These are phyloP conservation scores for Trichoderma orchidacearum DNA, from an alignment of 495 filamentous ascomycete species.

Conservation along the genomic window DNA sequence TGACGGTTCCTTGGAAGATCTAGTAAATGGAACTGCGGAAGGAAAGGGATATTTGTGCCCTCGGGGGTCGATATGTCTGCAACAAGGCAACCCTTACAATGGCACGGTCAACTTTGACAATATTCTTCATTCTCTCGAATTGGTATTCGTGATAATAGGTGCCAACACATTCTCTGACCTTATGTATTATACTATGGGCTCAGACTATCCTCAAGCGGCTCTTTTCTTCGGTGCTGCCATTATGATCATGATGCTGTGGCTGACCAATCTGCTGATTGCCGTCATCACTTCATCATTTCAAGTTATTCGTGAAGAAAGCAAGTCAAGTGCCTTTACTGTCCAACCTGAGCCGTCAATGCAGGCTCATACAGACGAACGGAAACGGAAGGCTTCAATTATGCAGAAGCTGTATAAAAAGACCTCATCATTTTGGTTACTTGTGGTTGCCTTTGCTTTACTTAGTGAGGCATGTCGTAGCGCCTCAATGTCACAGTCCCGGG, in stretches of 20 bases:
- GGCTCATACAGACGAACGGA: conserved; percentile 28
- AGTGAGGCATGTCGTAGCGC: conserved; percentile 65
- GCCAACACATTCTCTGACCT: conserved; percentile 92
- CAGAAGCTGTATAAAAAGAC: conserved; percentile 62
- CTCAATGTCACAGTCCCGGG: conserved; percentile 45
- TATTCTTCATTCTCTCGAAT: conserved; percentile 74
- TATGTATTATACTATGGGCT: conserved; percentile 83
- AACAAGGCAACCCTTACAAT: conserved; percentile 67
- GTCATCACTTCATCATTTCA: conserved; percentile 99
- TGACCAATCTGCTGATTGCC: conserved; percentile 91
- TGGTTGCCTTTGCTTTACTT: conserved; percentile 67
- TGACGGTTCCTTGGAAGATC: conserved; percentile 15
- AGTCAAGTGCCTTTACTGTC: conserved; percentile 79
- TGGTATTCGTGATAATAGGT: conserved; percentile 98
- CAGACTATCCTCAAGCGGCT: conserved; percentile 76
- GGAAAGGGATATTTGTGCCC: conserved; percentile 93
- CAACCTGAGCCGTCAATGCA: conserved; percentile 40
- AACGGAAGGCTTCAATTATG: conserved; percentile 37
- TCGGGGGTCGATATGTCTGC: conserved; percentile 63
- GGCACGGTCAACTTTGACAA: conserved; percentile 92
- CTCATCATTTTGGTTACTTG: conserved; percentile 61
- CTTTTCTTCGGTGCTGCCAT: conserved; percentile 77
- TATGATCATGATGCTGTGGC: conserved; percentile 90
- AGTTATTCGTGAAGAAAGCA: conserved; percentile 93
- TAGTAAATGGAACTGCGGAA: conserved; percentile 23